These are phyloP conservation scores for Dendrobium officinale DNA, from an alignment of 106 monocot genomes.

Conservation along the genomic window DNA sequence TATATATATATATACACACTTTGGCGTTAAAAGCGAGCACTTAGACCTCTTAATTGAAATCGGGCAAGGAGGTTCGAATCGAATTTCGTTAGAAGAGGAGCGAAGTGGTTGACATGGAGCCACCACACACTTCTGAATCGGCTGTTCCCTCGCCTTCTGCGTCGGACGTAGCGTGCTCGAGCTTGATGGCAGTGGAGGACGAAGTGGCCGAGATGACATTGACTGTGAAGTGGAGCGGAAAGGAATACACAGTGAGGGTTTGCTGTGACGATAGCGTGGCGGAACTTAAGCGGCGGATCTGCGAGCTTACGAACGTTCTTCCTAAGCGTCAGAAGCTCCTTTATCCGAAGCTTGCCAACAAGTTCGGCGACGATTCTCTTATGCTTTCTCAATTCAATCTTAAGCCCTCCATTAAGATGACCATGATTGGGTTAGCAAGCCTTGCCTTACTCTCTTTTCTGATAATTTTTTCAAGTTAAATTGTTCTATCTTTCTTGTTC, in stretches of 20 bases:
- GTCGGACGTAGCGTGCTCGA: background rate
- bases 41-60: no score
- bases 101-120: background rate
- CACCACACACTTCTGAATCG: background rate
- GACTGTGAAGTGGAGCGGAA: constrained; percentile 75
- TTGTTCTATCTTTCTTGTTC: background rate
- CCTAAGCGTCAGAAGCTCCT: constrained; percentile 97
- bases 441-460: background rate
- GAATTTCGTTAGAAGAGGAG: background rate
- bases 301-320: constrained; percentile 82
- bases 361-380: constrained; percentile 62
- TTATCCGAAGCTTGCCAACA: constrained; percentile 78
- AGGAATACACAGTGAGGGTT: constrained; percentile 70
- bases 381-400: constrained; percentile 65
- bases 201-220: constrained; percentile 85
- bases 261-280: constrained; percentile 86
- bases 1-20: no score
- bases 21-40: no score
- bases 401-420: constrained; percentile 84
- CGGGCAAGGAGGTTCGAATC: no score
- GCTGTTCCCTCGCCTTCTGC: background rate
- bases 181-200: constrained; percentile 12
- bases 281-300: constrained; percentile 91
- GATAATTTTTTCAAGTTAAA: background rate
- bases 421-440: constrained; percentile 73